phyloP scores from a whole-genome alignment of 768 basidiomycete species.

The Collybia sp. region DNA sequence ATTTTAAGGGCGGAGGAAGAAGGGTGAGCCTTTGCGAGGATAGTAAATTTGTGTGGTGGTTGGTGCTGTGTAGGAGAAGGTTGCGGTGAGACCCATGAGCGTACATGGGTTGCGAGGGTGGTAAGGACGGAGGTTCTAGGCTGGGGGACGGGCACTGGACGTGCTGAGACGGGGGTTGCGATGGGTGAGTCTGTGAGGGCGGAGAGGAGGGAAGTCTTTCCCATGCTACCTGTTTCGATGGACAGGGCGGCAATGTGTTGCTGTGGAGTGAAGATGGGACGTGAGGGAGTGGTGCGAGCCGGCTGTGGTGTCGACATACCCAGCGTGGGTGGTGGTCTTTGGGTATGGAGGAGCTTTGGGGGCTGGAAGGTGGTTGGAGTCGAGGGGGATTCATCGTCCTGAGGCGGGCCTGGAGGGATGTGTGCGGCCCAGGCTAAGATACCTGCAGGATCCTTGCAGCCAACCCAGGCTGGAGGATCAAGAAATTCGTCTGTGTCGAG shows the following conservation, averaged over 20 bases:
- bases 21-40: slow-evolving; percentile 15
- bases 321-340: slow-evolving; percentile 45
- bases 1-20: slow-evolving; percentile 6
- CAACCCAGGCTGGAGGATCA: slow-evolving; percentile 24
- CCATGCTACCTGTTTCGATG: slow-evolving; percentile 24
- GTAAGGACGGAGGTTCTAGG: slow-evolving; percentile 25
- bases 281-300: slow-evolving; percentile 19
- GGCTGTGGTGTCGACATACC: slow-evolving; percentile 40
- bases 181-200: slow-evolving; percentile 44
- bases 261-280: slow-evolving; percentile 26
- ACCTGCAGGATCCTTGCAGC: slow-evolving; percentile 34
- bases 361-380: slow-evolving; percentile 17
- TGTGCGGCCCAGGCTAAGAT: slow-evolving; percentile 45
- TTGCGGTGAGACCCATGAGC: slow-evolving; percentile 38
- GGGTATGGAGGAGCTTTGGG: slow-evolving; percentile 31
- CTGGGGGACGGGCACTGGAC: slow-evolving; percentile 27
- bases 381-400: slow-evolving; percentile 4
- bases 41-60: slow-evolving; percentile 14
- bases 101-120: slow-evolving; percentile 36
- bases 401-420: slow-evolving; percentile 27
- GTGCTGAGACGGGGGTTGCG: slow-evolving; percentile 42
- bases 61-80: slow-evolving; percentile 11
- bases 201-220: slow-evolving; percentile 27
- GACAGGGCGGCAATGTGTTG: slow-evolving; percentile 27
- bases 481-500: slow-evolving; percentile 15